Conservation (phyloP, 176 grass and related monocot species). For the Avena eriantha region DNA sequence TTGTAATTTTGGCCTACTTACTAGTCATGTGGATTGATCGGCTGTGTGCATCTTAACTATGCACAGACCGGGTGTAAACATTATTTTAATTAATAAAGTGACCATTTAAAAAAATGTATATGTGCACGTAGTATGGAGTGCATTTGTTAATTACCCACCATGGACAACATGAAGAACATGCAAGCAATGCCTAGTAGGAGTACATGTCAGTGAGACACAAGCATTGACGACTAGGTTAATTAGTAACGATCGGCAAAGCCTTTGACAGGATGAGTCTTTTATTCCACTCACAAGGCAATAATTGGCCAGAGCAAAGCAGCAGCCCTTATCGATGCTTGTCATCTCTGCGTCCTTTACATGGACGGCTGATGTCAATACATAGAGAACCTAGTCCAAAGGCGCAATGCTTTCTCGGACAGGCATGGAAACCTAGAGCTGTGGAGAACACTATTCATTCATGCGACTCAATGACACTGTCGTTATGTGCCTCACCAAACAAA, state of each 20-base stretch:
- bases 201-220: background rate
- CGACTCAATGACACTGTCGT: slow-evolving; percentile 12
- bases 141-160: background rate
- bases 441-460: background rate
- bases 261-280: background rate
- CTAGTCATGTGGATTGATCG: no score
- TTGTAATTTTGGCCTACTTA: no score
- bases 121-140: no score
- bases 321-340: slow-evolving; percentile 12
- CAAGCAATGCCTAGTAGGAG: background rate
- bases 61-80: no score
- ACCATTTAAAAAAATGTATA: no score
- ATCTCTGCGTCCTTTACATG: slow-evolving; percentile 7
- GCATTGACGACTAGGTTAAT: background rate
- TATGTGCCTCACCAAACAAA: slow-evolving; percentile 1
- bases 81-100: no score
- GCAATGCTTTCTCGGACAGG: slow-evolving; percentile 22
- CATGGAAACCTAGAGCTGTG: slow-evolving; percentile 18
- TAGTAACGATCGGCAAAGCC: background rate
- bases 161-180: background rate
- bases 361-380: slow-evolving; percentile 4
- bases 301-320: slow-evolving; percentile 6
- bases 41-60: no score
- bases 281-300: slow-evolving; percentile 36
- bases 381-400: slow-evolving; percentile 36